These are phyloP conservation scores for Ogataea hybrid DNA, from an alignment of 1,139 yeast species.

Conservation along the genomic window DNA sequence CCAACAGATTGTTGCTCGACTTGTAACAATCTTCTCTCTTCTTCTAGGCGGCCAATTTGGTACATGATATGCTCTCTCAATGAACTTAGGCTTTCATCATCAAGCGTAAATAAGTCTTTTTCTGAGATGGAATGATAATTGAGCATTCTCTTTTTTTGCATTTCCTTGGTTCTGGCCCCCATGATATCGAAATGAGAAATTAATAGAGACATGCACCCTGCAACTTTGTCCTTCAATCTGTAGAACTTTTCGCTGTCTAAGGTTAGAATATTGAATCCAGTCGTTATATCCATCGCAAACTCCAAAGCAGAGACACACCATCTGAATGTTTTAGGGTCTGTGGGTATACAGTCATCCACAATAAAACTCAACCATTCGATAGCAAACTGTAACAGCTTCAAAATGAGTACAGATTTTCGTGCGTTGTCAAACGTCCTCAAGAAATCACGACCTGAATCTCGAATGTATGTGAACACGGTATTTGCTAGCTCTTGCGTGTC, in stretches of 20 bases:
- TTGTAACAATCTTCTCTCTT: conserved; percentile 47
- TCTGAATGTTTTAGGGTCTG: conserved; percentile 85
- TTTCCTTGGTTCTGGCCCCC: conserved; percentile 94
- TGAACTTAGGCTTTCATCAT: conserved; percentile 58
- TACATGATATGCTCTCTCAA: conserved; percentile 59
- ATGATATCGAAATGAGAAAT: conserved; percentile 96
- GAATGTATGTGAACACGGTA: conserved; percentile 72
- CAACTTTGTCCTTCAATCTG: conserved; percentile 74
- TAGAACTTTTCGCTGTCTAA: conserved; percentile 76
- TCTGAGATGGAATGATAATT: conserved; percentile 43
- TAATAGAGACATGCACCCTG: conserved; percentile 89
- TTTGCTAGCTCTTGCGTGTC: conserved; percentile 73
- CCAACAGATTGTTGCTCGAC: conserved; percentile 67
- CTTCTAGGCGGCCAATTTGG: conserved; percentile 60
- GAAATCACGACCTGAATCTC: conserved; percentile 80
- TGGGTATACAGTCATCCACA: conserved; percentile 92
- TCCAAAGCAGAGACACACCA: conserved; percentile 97
- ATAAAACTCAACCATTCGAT: conserved; percentile 92
- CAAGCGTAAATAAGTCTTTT: conserved; percentile 49
- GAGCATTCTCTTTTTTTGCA: conserved; percentile 45
- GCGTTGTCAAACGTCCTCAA: conserved; percentile 62
- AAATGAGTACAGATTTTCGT: conserved; percentile 66
- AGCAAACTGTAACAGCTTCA: conserved; percentile 71
- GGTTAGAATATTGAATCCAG: conserved; percentile 84
- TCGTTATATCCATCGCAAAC: conserved; percentile 93